Conservation (phyloP, 208 protist genomes). For the Porcisia hertigi region DNA sequence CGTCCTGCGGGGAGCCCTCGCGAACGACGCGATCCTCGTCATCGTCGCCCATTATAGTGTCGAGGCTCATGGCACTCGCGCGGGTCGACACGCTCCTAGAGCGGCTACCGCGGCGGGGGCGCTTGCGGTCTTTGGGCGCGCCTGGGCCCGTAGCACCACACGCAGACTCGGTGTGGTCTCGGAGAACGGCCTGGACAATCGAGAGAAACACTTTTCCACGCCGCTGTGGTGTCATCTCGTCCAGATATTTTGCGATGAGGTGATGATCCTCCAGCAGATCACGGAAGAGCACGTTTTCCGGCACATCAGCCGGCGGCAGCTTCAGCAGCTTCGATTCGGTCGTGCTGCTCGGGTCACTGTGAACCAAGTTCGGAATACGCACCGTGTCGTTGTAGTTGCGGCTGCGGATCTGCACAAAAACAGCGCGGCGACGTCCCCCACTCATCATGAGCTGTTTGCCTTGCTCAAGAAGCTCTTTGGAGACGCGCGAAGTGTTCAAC, state of each 20-base stretch:
- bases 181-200: conserved; percentile 43
- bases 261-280: conserved; percentile 59
- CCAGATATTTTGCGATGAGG: conserved; percentile 34
- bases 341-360: conserved; percentile 55
- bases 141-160: not conserved
- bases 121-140: conserved; percentile 8
- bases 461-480: conserved; percentile 57
- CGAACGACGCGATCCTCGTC: not conserved
- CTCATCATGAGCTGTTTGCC: conserved; percentile 69
- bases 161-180: conserved; percentile 27
- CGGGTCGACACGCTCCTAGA: conserved; percentile 18
- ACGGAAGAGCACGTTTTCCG: conserved; percentile 69
- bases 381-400: conserved; percentile 66
- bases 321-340: conserved; percentile 62
- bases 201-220: conserved; percentile 34
- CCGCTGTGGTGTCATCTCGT: conserved; percentile 10
- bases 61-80: conserved; percentile 22
- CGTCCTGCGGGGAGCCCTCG: not conserved
- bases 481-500: conserved; percentile 59
- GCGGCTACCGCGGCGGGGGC: conserved; percentile 11
- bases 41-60: conserved; percentile 15
- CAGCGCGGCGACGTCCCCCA: conserved; percentile 58
- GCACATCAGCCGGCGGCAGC: conserved; percentile 74
- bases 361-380: conserved; percentile 69
- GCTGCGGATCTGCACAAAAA: conserved; percentile 84